Conservation (phyloP, 768 basidiomycete species). For the Pulveroboletus sp. region DNA sequence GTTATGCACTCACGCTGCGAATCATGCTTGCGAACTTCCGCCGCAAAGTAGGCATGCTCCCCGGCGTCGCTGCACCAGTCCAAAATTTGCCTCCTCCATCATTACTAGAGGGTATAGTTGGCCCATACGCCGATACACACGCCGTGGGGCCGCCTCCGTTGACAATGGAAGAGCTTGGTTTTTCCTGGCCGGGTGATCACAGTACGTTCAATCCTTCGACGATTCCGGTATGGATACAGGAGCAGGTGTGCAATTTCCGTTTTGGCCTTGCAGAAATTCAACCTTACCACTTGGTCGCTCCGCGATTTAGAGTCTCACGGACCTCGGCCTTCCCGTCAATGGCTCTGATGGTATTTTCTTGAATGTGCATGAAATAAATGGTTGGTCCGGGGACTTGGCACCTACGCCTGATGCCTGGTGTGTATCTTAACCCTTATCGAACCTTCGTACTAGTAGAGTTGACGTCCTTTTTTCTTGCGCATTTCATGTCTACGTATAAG, state of each 20-base stretch:
- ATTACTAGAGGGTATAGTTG: conserved; percentile 54
- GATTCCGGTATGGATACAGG: conserved; percentile 90
- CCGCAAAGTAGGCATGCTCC: conserved; percentile 72
- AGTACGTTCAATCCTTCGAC: conserved; percentile 71
- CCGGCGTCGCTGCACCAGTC: conserved; percentile 43
- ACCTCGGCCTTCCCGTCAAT: conserved; percentile 87
- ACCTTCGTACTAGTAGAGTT: conserved; percentile 21
- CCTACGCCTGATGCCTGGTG: conserved; percentile 84
- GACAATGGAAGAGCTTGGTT: conserved; percentile 82
- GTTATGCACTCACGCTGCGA: conserved; percentile 85
- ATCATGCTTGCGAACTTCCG: conserved; percentile 92
- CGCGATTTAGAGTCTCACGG: conserved; percentile 64
- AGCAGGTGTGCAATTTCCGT: conserved; percentile 55
- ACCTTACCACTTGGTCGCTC: neutral
- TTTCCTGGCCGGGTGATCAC: conserved; percentile 61
- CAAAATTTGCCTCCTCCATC: conserved; percentile 50
- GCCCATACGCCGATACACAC: conserved; percentile 51
- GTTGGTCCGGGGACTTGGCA: conserved; percentile 73
- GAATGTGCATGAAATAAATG: conserved; percentile 61
- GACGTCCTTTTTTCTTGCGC: conserved; percentile 19
- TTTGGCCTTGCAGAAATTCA: neutral
- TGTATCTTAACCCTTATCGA: conserved; percentile 25
- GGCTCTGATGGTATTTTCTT: conserved; percentile 90
- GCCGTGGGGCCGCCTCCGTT: conserved; percentile 53
- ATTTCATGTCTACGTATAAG: conserved; percentile 1